Evolutionary conservation across 129 eudicot genomes (phyloP), one percentile per base, ranked within the genome.

Genomic region (Solidago caesia): DNA sequence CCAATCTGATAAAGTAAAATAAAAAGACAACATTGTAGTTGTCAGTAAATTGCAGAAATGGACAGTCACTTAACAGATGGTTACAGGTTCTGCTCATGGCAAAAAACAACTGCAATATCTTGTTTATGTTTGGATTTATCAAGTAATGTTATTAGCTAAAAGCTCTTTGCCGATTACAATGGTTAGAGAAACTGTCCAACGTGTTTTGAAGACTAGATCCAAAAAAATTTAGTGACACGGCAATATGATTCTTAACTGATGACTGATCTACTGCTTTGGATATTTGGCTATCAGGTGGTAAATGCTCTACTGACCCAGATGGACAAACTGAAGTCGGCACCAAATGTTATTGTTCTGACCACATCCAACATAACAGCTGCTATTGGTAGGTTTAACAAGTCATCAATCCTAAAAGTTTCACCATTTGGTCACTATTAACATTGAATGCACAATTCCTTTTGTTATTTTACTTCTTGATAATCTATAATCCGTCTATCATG

Each of bases 341-440:
- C 98, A 72, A 90, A 94, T 85, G 98, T 94, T 68, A 94, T 94
- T 71, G 79, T 94, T 68, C 74, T 94, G 75, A 94, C 97, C 8
- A 94, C 98, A 48, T 94, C 98, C 65, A 94, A 94, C 65, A 94
- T 94, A 48, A 94, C 99, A 71, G 89, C 97, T 82, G 97, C 99
- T 61, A 94, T 94, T 2, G 97, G 99, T 94, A 87, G 47, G 88
- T 70, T 69, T 6, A 1, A 39, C 21, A 13, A 58, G 14, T 44
- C 25, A 70, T 15, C 16, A 63, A 65, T 67, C 33, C 44, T n/a
- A n/a, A 60, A 73, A 9, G 7, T 52, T 15, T 49, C 13, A 51
- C 44, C 12, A 25, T 41, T 39, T 48, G 29, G 21, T 67, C 29
- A 57, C 33, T 25, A 61, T 44, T 6, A 12, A 51, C 26, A 61